These are phyloP conservation scores for Sistotremastrum suecicum DNA, from an alignment of 768 basidiomycete genomes.

Conservation along the genomic window DNA sequence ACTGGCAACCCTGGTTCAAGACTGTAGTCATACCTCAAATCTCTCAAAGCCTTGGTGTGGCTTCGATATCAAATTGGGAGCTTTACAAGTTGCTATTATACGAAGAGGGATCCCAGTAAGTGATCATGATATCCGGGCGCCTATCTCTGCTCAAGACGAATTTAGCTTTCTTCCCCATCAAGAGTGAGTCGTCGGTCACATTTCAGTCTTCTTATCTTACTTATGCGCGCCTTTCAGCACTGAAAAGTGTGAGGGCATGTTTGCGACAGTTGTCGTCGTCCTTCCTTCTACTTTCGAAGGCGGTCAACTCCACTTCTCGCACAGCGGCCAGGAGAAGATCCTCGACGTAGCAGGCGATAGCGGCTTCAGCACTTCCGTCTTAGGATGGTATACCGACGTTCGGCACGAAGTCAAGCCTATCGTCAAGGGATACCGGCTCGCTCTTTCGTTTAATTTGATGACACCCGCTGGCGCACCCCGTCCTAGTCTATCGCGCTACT, in stretches of 20 bases:
- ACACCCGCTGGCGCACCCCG: slow-evolving; percentile 16
- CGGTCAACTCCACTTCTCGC: slow-evolving; percentile 30
- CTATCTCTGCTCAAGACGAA: no score
- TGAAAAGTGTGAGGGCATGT: slow-evolving; percentile 33
- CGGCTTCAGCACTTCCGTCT: slow-evolving; percentile 19
- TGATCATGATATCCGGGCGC: not conserved
- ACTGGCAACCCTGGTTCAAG: slow-evolving; percentile 24
- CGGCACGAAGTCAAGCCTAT: slow-evolving; percentile 35
- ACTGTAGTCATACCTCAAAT: slow-evolving; percentile 16
- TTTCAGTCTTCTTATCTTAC: not conserved
- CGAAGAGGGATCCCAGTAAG: slow-evolving; percentile 35
- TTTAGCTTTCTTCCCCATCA: slow-evolving; percentile 30
- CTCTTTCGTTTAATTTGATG: slow-evolving; percentile 37
- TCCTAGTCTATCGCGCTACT: slow-evolving; percentile 12
- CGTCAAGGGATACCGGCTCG: slow-evolving; percentile 34
- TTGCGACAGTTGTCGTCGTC: slow-evolving; percentile 34
- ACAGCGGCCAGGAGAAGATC: slow-evolving; percentile 18
- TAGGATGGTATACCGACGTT: slow-evolving; percentile 43
- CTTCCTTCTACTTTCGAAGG: slow-evolving; percentile 33
- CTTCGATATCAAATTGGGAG: slow-evolving; percentile 14
- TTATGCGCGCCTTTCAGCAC: slow-evolving; percentile 17
- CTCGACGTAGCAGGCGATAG: slow-evolving; percentile 23
- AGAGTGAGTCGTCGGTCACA: slow-evolving; percentile 22
- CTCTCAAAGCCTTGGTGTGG: slow-evolving; percentile 24
- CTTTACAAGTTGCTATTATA: slow-evolving; percentile 36